Evolutionary conservation across 345 rosid genomes (phyloP).

Genomic region (Zanthoxylum bungeanum): DNA sequence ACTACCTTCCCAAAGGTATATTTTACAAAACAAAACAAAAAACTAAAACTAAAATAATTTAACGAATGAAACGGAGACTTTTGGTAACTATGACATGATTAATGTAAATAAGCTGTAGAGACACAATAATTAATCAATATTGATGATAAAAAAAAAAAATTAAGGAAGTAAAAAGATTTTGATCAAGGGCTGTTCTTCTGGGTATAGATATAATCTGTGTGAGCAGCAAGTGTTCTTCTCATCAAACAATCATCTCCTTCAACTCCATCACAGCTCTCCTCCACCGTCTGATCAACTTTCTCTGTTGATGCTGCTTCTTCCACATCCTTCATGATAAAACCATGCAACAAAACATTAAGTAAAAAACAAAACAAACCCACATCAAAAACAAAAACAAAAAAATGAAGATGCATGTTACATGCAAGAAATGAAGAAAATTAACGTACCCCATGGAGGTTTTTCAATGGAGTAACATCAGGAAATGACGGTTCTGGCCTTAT

Average conservation of each 20-base stretch:
- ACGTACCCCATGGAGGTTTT: slow-evolving; percentile 16
- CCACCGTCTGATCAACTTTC: slow-evolving; percentile 7
- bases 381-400: not conserved
- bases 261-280: slow-evolving; percentile 23
- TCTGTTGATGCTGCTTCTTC: not conserved
- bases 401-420: not conserved
- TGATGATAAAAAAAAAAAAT: not conserved
- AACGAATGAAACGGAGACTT: slow-evolving; percentile 4
- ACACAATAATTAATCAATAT: not conserved
- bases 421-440: not conserved
- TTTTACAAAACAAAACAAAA: not conserved
- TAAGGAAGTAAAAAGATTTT: not conserved
- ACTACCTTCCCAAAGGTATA: not conserved
- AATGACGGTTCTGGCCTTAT: slow-evolving; percentile 13
- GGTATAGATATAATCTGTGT: slow-evolving; percentile 33
- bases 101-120: not conserved
- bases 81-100: not conserved
- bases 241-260: slow-evolving; percentile 39
- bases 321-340: slow-evolving; percentile 3
- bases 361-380: not conserved
- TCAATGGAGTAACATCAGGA: not conserved
- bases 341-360: not conserved
- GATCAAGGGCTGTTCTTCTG: slow-evolving; percentile 18
- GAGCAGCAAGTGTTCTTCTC: slow-evolving; percentile 37
- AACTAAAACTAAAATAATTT: not conserved